Percentiles rank a stretch among this genome's conserved stretches.
These are phyloP conservation scores for Aaosphaeria arxii DNA, from an alignment of 2,329 filamentous ascomycete genomes.

Conservation along the genomic window DNA sequence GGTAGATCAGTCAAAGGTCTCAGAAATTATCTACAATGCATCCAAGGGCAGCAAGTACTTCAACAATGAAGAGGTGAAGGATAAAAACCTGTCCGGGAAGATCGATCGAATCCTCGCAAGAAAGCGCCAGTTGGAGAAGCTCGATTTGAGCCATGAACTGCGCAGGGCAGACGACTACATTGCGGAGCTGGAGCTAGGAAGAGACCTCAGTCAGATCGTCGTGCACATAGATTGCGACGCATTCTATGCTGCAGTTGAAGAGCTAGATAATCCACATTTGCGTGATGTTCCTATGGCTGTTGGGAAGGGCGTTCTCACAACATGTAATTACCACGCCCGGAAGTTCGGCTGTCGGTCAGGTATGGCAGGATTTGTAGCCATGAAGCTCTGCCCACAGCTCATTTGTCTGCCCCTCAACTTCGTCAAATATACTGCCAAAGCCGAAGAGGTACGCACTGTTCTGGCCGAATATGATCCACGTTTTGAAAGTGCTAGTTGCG, in stretches of 20 bases:
- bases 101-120: conserved; percentile 75
- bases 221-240: conserved; percentile 97
- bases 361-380: conserved; percentile 95
- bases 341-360: conserved; percentile 89
- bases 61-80: conserved; percentile 80
- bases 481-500: conserved; percentile 91
- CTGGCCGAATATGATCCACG: conserved; percentile 83
- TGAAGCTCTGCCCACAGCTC: conserved; percentile 85
- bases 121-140: conserved; percentile 70
- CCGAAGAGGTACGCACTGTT: conserved; percentile 78
- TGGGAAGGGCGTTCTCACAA: conserved; percentile 68
- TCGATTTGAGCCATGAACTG: conserved; percentile 70
- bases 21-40: conserved; percentile 94
- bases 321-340: conserved; percentile 84
- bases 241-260: conserved; percentile 94
- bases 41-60: conserved; percentile 97
- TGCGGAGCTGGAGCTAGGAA: conserved; percentile 69
- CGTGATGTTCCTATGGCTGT: conserved; percentile 88
- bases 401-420: conserved; percentile 83
- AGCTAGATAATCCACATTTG: conserved; percentile 70
- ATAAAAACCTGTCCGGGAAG: conserved; percentile 79
- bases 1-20: conserved; percentile 93
- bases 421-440: conserved; percentile 86
- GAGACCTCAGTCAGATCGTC: conserved; percentile 80
- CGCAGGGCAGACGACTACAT: conserved; percentile 80